These are phyloP conservation scores for Candida nitratophila DNA, from an alignment of 805 yeast genomes.

Conservation along the genomic window DNA sequence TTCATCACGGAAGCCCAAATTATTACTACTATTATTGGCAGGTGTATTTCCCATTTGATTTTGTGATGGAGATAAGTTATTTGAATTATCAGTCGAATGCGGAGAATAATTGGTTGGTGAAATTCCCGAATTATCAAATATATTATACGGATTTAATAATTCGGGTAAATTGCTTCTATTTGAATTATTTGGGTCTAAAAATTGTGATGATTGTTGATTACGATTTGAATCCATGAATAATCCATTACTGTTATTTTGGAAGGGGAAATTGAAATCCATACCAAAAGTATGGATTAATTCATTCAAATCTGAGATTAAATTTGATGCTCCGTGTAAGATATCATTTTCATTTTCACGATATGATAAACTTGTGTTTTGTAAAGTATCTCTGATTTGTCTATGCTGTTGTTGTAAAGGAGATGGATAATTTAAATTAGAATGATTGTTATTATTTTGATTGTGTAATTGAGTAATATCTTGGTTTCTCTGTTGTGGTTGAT, in stretches of 20 bases:
- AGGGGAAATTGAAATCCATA: conserved; percentile 15
- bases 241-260: not conserved
- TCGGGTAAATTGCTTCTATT: not conserved
- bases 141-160: not conserved
- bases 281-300: conserved; percentile 25
- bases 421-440: not conserved
- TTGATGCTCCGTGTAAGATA: conserved; percentile 27
- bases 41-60: not conserved
- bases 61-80: not conserved
- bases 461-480: not conserved
- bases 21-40: not conserved
- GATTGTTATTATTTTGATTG: not conserved
- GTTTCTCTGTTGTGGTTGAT: not conserved
- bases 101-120: conserved; percentile 18
- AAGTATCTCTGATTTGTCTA: not conserved
- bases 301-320: conserved; percentile 28
- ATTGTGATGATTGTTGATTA: not conserved
- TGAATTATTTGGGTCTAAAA: not conserved
- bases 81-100: conserved; percentile 8
- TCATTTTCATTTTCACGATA: conserved; percentile 22
- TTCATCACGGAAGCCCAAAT: not conserved
- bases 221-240: not conserved
- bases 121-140: conserved; percentile 9
- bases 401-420: conserved; percentile 1
- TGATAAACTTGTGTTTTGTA: not conserved